phyloP scores from a whole-genome alignment of 116 monocot genomes.

The Cymodocea nodosa region DNA sequence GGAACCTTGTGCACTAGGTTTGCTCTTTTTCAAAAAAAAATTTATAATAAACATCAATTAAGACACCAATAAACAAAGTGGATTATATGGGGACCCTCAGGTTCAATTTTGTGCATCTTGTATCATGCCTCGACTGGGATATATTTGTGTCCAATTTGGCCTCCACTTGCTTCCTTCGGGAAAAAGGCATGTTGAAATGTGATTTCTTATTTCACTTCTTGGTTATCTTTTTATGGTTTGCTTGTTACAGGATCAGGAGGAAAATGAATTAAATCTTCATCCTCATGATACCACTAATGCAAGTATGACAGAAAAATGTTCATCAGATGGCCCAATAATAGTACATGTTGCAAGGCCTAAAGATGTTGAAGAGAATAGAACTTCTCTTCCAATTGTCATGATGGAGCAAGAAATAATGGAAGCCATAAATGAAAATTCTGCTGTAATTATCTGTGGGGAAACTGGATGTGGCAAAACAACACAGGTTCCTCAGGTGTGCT shows the following conservation, averaged over 20 bases:
- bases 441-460: constrained; percentile 90
- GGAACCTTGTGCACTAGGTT: too few relatives aligned
- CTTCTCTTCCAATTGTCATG: constrained; percentile 80
- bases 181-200: too few relatives aligned
- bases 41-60: too few relatives aligned
- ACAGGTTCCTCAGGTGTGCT: constrained; percentile 88
- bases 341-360: constrained; percentile 67
- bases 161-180: too few relatives aligned
- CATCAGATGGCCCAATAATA: constrained; percentile 25
- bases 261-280: constrained; percentile 2
- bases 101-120: too few relatives aligned
- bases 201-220: too few relatives aligned
- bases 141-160: too few relatives aligned
- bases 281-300: not conserved
- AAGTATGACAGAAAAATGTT: not conserved
- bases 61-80: too few relatives aligned
- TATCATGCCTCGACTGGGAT: too few relatives aligned
- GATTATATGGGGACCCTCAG: too few relatives aligned
- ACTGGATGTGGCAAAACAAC: constrained; percentile 99
- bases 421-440: constrained; percentile 73
- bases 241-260: constrained; percentile 10
- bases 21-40: too few relatives aligned
- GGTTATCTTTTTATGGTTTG: too few relatives aligned
- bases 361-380: constrained; percentile 66
- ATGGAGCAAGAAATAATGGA: constrained; percentile 99